Evolutionary conservation across 768 basidiomycete genomes (phyloP).

Genomic region (Russula sp.): DNA sequence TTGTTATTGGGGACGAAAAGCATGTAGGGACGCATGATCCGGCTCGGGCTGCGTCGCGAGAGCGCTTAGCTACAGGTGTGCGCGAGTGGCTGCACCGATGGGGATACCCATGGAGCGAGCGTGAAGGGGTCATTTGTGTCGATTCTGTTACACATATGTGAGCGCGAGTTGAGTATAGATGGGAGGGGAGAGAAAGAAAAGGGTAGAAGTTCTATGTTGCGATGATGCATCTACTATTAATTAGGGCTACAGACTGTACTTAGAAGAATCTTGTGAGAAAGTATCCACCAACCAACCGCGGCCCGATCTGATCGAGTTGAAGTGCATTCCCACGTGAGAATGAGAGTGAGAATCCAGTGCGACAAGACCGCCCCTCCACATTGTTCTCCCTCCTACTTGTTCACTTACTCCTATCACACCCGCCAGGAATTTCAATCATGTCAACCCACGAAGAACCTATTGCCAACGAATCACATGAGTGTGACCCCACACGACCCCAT

Average conservation of each 20-base stretch:
- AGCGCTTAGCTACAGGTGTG: constrained; percentile 80
- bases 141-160: constrained; percentile 74
- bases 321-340: constrained; percentile 18
- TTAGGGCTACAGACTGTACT: constrained; percentile 17
- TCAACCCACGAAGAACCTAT: constrained; percentile 33
- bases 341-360: not conserved
- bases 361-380: too few species aligned
- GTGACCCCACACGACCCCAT: constrained; percentile 36
- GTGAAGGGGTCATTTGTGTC: constrained; percentile 85
- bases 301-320: not conserved
- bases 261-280: too few species aligned
- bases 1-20: constrained; percentile 94
- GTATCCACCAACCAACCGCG: too few species aligned
- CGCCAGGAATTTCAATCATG: constrained; percentile 33
- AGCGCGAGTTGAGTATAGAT: constrained; percentile 28
- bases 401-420: constrained; percentile 1
- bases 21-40: constrained; percentile 91
- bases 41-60: constrained; percentile 75
- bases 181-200: not conserved
- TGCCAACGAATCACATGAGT: constrained; percentile 26
- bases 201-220: constrained; percentile 14
- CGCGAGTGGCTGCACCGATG: constrained; percentile 90
- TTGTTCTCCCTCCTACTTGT: not conserved
- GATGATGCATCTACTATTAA: constrained; percentile 16
- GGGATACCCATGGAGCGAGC: constrained; percentile 95